These are phyloP conservation scores for Grosmannia huntii DNA, from an alignment of 2,329 filamentous ascomycete genomes.

Conservation along the genomic window DNA sequence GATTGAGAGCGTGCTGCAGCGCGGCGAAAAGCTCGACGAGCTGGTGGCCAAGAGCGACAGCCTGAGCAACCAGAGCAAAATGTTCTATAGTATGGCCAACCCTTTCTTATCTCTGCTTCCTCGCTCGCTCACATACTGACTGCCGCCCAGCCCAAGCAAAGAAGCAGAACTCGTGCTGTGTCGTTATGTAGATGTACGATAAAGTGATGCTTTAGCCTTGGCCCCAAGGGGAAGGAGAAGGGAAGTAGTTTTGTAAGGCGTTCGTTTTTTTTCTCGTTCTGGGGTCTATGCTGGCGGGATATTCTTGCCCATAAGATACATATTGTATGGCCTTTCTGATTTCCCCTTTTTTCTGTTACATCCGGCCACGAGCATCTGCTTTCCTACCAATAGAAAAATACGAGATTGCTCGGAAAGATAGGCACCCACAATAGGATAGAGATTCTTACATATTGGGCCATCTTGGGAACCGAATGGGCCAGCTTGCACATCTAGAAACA, in stretches of 20 bases:
- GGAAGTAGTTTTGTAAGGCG: neutral
- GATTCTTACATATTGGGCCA: neutral
- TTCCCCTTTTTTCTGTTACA: neutral
- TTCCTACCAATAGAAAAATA: too few relatives aligned
- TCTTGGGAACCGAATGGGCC: neutral
- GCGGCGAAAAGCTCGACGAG: conserved; percentile 93
- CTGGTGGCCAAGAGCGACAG: conserved; percentile 88
- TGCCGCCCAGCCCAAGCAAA: conserved; percentile 47
- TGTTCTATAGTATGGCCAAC: conserved; percentile 67
- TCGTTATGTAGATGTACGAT: conserved; percentile 43
- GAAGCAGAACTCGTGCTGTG: conserved; percentile 69
- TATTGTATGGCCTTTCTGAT: neutral
- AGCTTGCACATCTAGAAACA: neutral
- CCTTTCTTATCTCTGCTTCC: neutral
- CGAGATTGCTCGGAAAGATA: too few relatives aligned
- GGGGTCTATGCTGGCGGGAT: neutral
- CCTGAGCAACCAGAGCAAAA: conserved; percentile 84
- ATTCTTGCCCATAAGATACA: neutral
- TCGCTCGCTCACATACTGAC: neutral
- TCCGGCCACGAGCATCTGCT: neutral
- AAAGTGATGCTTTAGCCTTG: too few relatives aligned
- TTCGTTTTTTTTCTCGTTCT: neutral
- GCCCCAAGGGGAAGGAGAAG: neutral
- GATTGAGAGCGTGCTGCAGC: conserved; percentile 73
- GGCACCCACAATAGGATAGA: too few relatives aligned